A percentile compares a stretch with the other conserved stretches of the same genome.
phyloP scores from a whole-genome alignment of 345 rosid species.

The Boechera divaricarpa region DNA sequence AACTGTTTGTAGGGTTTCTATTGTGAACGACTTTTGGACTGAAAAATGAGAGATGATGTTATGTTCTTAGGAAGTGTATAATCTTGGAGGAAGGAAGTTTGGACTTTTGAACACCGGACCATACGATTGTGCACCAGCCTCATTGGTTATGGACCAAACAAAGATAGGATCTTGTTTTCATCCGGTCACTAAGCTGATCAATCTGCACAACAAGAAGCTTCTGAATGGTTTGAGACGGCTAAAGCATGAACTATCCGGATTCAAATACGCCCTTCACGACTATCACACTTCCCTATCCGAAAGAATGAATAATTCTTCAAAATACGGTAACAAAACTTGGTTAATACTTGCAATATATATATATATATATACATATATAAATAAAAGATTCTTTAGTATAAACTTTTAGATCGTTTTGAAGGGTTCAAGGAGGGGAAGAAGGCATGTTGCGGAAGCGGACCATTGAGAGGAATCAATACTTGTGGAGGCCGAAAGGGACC shows the following conservation, averaged over 20 bases:
- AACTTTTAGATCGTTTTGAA: neutral
- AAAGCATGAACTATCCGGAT: neutral
- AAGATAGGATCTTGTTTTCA: conserved; percentile 10
- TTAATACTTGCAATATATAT: neutral
- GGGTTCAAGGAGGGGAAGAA: neutral
- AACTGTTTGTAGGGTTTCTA: neutral
- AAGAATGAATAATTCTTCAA: neutral
- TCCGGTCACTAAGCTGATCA: conserved; percentile 2
- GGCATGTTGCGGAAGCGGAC: conserved; percentile 16
- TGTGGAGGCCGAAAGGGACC: neutral
- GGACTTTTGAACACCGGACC: neutral
- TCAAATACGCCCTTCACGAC: conserved; percentile 2
- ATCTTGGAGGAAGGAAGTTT: conserved; percentile 14
- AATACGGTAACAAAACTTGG: neutral
- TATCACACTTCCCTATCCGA: neutral
- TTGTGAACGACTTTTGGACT: neutral
- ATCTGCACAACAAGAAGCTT: neutral
- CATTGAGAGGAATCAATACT: neutral
- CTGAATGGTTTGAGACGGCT: neutral
- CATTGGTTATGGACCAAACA: conserved; percentile 3
- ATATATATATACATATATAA: too few species aligned
- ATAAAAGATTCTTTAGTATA: neutral
- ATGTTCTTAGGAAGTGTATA: conserved; percentile 5
- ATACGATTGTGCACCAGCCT: conserved; percentile 11
- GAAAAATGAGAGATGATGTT: neutral